Evolutionary conservation across 2,329 filamentous ascomycete genomes (phyloP).

Genomic region (Xylaria sp.): DNA sequence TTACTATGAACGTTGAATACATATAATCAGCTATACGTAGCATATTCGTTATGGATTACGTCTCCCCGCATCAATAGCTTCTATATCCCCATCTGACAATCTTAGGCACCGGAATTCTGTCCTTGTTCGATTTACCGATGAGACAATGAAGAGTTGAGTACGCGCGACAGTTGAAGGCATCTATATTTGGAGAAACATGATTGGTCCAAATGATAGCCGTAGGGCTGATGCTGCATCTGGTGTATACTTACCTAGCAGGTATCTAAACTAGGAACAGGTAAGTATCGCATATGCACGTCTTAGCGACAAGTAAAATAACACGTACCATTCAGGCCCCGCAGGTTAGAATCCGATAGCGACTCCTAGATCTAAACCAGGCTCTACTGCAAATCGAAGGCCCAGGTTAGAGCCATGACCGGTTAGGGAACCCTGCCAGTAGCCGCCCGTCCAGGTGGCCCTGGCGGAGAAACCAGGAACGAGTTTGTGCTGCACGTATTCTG

Average conservation of each 20-base stretch:
- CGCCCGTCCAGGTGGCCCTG: neutral
- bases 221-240: conserved; percentile 29
- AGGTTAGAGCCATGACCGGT: neutral
- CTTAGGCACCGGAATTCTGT: conserved; percentile 45
- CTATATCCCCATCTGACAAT: conserved; percentile 11
- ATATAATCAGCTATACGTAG: conserved; percentile 23
- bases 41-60: conserved; percentile 35
- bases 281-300: conserved; percentile 18
- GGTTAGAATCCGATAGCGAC: neutral
- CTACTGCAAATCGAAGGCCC: neutral
- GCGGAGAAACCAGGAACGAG: neutral
- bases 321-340: neutral
- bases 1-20: neutral
- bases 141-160: conserved; percentile 12
- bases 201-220: conserved; percentile 18
- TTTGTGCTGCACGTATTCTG: neutral
- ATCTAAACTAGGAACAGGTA: conserved; percentile 3
- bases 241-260: neutral
- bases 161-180: conserved; percentile 28
- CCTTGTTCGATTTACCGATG: conserved; percentile 28
- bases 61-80: conserved; percentile 16
- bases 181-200: conserved; percentile 24
- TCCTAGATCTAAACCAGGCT: neutral
- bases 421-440: neutral
- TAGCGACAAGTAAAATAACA: conserved; percentile 6